Conservation (phyloP, 768 basidiomycete genomes). For the Boletus rubroflammeus region DNA sequence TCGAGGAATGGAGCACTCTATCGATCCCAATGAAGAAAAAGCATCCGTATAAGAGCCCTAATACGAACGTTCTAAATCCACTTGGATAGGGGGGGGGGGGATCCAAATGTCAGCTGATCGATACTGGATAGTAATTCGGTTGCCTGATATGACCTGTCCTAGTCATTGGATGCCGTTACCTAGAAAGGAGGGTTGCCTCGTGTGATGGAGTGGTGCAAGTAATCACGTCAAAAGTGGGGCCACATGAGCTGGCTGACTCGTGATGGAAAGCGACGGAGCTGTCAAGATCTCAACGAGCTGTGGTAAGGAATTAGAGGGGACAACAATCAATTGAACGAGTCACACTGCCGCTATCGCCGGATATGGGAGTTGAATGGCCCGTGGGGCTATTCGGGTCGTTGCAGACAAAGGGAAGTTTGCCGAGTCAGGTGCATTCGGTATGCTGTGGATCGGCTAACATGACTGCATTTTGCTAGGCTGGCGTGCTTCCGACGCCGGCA, state of each 20-base stretch:
- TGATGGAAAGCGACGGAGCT: too few relatives aligned
- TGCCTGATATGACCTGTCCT: conserved; percentile 8
- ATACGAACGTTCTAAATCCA: background rate
- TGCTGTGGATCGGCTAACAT: background rate
- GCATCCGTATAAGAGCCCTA: background rate
- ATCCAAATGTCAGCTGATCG: background rate
- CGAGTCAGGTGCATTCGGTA: background rate
- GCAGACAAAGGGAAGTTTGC: background rate
- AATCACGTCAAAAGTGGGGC: conserved; percentile 2
- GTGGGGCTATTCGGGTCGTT: background rate
- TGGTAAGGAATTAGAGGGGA: background rate
- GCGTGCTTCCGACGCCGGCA: background rate
- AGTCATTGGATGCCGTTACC: conserved; percentile 4
- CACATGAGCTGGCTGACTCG: background rate
- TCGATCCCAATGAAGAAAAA: background rate
- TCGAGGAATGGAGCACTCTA: conserved; percentile 1
- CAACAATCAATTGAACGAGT: background rate
- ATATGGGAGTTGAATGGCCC: background rate
- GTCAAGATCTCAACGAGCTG: background rate
- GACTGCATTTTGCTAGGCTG: background rate
- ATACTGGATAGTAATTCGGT: background rate
- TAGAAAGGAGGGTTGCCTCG: conserved; percentile 22
- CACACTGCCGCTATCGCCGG: background rate
- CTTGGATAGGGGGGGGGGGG: background rate
- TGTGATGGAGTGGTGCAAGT: conserved; percentile 1